Evolutionary conservation across 2,329 filamentous ascomycete species (phyloP).

Genomic region (Pseudogymnoascus sp.): DNA sequence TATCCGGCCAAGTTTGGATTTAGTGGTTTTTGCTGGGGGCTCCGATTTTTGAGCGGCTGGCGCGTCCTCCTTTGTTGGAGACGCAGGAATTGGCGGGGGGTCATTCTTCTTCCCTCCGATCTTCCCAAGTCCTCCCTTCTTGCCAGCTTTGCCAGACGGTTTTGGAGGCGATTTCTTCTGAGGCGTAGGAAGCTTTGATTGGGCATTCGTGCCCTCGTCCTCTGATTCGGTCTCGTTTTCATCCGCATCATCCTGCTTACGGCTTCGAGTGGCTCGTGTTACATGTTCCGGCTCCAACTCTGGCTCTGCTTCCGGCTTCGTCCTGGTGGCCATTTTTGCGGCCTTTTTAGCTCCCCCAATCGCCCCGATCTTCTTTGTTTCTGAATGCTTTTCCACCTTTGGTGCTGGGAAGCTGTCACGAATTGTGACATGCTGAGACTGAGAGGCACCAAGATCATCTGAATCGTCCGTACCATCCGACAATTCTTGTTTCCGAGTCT

Average conservation of each 20-base stretch:
- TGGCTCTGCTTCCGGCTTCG: slow-evolving; percentile 10
- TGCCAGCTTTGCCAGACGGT: slow-evolving; percentile 10
- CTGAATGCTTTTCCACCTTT: slow-evolving; percentile 1
- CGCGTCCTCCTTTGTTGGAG: background rate
- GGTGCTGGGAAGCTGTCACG: slow-evolving; percentile 22
- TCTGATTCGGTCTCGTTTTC: background rate
- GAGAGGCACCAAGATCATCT: slow-evolving; percentile 20
- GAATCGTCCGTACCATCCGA: slow-evolving; percentile 20
- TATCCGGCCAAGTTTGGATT: slow-evolving; percentile 20
- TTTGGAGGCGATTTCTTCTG: background rate
- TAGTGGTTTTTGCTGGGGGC: slow-evolving; percentile 10
- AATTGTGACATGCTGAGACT: slow-evolving; percentile 19
- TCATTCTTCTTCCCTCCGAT: slow-evolving; percentile 22
- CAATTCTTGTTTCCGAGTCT: background rate
- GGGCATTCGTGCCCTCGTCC: background rate
- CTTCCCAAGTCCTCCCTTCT: slow-evolving; percentile 19
- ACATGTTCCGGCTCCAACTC: background rate
- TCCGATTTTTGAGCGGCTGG: slow-evolving; percentile 5
- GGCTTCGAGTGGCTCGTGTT: background rate
- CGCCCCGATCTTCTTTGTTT: slow-evolving; percentile 12
- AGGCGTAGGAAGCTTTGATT: background rate
- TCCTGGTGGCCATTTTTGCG: slow-evolving; percentile 18
- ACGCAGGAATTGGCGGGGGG: background rate
- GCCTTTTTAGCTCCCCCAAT: slow-evolving; percentile 12
- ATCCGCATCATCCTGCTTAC: background rate